These are phyloP conservation scores for Alternaria conjuncta DNA, from an alignment of 2,329 filamentous ascomycete genomes.

Conservation along the genomic window DNA sequence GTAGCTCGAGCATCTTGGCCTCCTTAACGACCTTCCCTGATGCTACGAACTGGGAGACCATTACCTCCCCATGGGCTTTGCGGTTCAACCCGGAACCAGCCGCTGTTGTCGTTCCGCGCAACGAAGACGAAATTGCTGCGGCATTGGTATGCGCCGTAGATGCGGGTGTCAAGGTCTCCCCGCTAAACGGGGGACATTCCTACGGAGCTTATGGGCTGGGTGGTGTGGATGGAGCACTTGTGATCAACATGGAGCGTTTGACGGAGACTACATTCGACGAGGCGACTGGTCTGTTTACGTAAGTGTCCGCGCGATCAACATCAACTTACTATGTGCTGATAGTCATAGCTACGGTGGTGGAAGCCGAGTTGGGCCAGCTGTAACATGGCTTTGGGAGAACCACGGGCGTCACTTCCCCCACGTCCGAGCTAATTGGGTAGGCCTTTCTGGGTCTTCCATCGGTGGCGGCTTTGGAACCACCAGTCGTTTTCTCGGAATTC, in stretches of 20 bases:
- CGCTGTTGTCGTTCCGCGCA: slow-evolving; percentile 13
- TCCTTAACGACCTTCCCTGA: slow-evolving; percentile 1
- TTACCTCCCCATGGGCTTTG: slow-evolving; percentile 17
- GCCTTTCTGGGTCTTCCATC: slow-evolving; percentile 20
- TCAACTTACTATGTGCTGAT: not conserved
- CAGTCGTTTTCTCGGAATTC: slow-evolving; percentile 20
- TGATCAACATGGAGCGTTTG: slow-evolving; percentile 22
- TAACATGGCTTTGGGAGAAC: slow-evolving; percentile 25
- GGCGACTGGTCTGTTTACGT: slow-evolving; percentile 11
- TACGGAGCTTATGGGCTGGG: slow-evolving; percentile 24
- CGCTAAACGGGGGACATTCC: slow-evolving; percentile 21
- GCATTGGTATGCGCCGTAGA: slow-evolving; percentile 20
- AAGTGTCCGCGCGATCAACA: accelerated
- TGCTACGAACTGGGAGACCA: slow-evolving; percentile 12
- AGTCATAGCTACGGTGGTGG: slow-evolving; percentile 19
- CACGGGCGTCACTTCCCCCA: slow-evolving; percentile 25
- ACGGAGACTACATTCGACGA: slow-evolving; percentile 15
- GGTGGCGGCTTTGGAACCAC: slow-evolving; percentile 24
- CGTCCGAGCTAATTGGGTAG: slow-evolving; percentile 20
- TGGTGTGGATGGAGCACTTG: slow-evolving; percentile 15
- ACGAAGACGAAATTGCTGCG: slow-evolving; percentile 12
- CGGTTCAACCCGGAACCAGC: slow-evolving; percentile 23
- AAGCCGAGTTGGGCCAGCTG: slow-evolving; percentile 20
- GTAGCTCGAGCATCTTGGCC: not conserved
- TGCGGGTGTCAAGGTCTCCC: slow-evolving; percentile 16